Conservation (phyloP, 306 rosid species). For the Spatholobus suberectus region DNA sequence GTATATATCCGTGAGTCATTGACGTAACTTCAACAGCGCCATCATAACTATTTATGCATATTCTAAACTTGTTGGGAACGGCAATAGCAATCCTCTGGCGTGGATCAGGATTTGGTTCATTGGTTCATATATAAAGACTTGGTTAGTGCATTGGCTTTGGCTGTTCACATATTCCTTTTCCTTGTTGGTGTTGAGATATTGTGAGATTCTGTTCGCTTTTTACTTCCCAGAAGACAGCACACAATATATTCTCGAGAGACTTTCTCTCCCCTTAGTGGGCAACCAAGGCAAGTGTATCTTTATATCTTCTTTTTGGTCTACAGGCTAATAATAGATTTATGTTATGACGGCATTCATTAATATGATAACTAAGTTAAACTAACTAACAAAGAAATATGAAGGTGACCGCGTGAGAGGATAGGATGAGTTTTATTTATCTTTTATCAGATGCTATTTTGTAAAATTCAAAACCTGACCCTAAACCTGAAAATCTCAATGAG, state of each 20-base stretch:
- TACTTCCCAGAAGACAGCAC: neutral
- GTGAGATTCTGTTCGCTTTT: neutral
- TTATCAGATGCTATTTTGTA: too few relatives aligned
- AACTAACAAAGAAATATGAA: neutral
- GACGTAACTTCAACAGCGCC: too few relatives aligned
- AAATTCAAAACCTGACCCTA: too few relatives aligned
- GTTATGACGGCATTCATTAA: neutral
- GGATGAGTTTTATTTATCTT: neutral
- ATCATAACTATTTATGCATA: too few relatives aligned
- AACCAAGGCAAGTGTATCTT: neutral
- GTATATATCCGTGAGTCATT: too few relatives aligned
- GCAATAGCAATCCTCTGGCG: too few relatives aligned
- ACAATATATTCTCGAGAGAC: neutral
- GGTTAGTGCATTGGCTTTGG: neutral
- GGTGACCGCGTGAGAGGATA: neutral
- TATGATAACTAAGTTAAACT: neutral
- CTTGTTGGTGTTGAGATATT: neutral
- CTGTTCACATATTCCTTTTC: neutral
- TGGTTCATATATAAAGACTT: neutral
- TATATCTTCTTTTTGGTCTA: neutral
- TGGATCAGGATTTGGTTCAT: neutral
- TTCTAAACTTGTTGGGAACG: too few relatives aligned
- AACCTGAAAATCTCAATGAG: too few relatives aligned
- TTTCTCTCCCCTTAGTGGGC: neutral
- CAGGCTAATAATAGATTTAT: too few relatives aligned